Evolutionary conservation across 2,329 filamentous ascomycete genomes (phyloP), one percentile per base, ranked within the genome.

Genomic region (Magnaporthiopsis poae): DNA sequence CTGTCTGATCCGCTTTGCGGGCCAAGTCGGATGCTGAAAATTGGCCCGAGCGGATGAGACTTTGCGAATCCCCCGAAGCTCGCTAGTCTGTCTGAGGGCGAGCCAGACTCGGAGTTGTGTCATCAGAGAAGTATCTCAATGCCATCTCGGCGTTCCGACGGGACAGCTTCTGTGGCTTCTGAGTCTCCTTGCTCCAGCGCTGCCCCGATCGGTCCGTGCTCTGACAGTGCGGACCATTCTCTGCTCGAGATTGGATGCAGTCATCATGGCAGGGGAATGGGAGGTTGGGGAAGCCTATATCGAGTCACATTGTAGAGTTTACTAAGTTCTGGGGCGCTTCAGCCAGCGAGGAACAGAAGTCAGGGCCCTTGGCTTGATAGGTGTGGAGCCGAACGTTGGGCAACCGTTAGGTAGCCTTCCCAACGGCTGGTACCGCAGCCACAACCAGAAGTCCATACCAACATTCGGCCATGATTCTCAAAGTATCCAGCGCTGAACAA

Each of bases 1-100:
- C 75, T 1, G 69, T 74, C 1, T 80, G 74, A 79, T 2, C 60
- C 5, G 15, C 15, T 15, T 29, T 61, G 60, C 31, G 46, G n/a
- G 46, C 8, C 5, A 25, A 5, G 39, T 46, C 15, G 5, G 13
- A 18, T 18, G 11, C 39, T 18, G 13, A 46, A 18, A 5, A 46
- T 18, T 5, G 15, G 4, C 39, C 39, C 18, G 39, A 46, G 3
- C 5, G 39, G 39, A 46, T 15, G 13, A 18, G 39, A 18, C 15
- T 46, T 46, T 46, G 5, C 15, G 39, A 7, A 46, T 5, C 5
- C 15, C 39, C 5, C 15, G 39, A 15, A 18, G 15, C 39, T 18
- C 15, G 2, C 13, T 18, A 18, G 13, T 46, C 39, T 46, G 39
- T 46, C 13, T 46, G 39, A 46, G 15, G 39, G 39, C 4, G 39